Percentiles rank a stretch among this genome's conserved stretches.
phyloP scores from a whole-genome alignment of 2,329 filamentous ascomycete genomes.

The Epichloe glyceriae region DNA sequence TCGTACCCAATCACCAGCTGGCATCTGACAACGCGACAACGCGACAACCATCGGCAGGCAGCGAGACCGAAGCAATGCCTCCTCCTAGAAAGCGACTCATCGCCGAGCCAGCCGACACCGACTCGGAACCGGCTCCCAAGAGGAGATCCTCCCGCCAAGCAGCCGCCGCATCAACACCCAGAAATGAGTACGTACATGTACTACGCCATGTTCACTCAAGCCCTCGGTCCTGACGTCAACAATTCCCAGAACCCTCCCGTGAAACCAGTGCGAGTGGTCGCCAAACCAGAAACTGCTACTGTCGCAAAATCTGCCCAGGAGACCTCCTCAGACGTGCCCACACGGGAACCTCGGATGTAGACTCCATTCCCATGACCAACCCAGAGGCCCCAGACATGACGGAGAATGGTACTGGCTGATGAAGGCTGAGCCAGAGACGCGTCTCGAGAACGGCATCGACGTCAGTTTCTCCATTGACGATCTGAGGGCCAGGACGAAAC shows the following conservation, averaged over 20 bases:
- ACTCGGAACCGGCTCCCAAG: slow-evolving; percentile 12
- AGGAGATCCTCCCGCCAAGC: slow-evolving; percentile 16
- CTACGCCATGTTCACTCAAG: too few relatives aligned
- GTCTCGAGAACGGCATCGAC: slow-evolving; percentile 75
- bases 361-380: slow-evolving; percentile 24
- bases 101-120: not conserved
- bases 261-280: not conserved
- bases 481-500: slow-evolving; percentile 54
- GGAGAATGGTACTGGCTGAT: slow-evolving; percentile 58
- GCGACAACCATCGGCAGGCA: not conserved
- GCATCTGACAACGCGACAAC: not conserved
- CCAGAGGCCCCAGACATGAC: slow-evolving; percentile 25
- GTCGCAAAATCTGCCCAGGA: not conserved
- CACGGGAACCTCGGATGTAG: slow-evolving; percentile 19
- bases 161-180: slow-evolving; percentile 3
- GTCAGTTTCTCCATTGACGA: slow-evolving; percentile 94
- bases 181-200: not conserved
- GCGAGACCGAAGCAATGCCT: not conserved
- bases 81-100: not conserved
- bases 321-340: not conserved
- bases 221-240: not conserved
- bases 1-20: too few relatives aligned
- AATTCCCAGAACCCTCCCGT: not conserved
- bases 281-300: not conserved
- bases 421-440: slow-evolving; percentile 80